Evolutionary conservation across 1,284 basidiomycete species (phyloP).

Genomic region (Phylloporus sp.): DNA sequence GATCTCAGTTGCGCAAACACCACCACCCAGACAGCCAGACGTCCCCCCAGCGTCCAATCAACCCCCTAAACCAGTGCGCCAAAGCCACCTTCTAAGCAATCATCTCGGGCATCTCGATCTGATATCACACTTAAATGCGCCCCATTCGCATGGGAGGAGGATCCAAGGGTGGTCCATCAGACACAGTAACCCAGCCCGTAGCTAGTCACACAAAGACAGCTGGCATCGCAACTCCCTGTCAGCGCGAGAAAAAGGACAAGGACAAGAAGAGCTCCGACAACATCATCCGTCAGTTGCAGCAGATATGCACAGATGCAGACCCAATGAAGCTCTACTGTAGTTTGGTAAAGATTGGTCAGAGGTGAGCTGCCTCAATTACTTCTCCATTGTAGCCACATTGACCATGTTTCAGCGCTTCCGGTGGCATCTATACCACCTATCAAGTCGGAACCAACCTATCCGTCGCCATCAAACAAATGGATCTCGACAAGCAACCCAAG

Average conservation of each 20-base stretch:
- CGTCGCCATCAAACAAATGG: conserved; percentile 99
- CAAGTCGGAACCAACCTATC: conserved; percentile 92
- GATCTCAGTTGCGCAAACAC: conserved; percentile 72
- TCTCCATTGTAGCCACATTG: neutral
- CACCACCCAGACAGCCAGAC: no score
- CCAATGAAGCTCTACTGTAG: no score
- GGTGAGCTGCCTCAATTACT: conserved; percentile 38
- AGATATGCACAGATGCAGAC: no score
- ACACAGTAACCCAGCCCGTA: conserved; percentile 50
- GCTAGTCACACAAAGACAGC: conserved; percentile 65
- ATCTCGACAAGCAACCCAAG: conserved; percentile 99
- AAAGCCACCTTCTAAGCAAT: no score
- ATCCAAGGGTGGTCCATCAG: conserved; percentile 41
- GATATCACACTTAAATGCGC: no score
- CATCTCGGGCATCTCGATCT: no score
- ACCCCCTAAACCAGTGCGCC: no score
- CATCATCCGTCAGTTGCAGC: conserved; percentile 88
- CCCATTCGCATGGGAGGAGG: conserved; percentile 43
- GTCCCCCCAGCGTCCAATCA: no score
- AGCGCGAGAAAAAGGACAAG: conserved; percentile 84
- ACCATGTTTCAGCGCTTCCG: conserved; percentile 75
- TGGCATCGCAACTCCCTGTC: conserved; percentile 76
- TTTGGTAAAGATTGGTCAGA: no score
- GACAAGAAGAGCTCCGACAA: conserved; percentile 87
- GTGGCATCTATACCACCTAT: conserved; percentile 98